Evolutionary conservation across 441 rosid genomes (phyloP).

Genomic region (Populus trichocarpa): DNA sequence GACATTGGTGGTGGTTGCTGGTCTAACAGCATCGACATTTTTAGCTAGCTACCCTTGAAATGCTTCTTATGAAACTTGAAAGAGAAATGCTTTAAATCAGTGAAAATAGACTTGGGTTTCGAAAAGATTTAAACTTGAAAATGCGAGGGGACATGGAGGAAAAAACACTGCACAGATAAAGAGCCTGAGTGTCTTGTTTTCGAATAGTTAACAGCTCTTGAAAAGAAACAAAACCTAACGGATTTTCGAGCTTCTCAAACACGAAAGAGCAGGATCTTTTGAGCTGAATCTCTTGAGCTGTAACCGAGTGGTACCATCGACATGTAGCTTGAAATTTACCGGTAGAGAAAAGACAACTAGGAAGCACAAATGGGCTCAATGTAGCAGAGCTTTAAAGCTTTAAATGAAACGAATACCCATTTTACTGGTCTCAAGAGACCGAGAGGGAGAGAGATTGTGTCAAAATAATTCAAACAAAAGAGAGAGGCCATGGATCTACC

Average conservation of each 20-base stretch:
- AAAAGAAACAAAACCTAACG: not conserved
- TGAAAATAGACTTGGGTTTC: not conserved
- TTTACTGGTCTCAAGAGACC: not conserved
- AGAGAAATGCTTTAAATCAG: not conserved
- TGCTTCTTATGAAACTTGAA: not conserved
- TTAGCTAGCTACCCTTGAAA: not conserved
- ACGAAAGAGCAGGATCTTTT: not conserved
- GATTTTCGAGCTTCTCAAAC: not conserved
- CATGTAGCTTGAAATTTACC: not conserved
- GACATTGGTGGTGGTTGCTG: conserved; percentile 47
- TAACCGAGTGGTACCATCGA: not conserved
- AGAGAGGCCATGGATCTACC: not conserved
- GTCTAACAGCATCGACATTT: conserved; percentile 44
- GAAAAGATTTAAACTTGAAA: not conserved
- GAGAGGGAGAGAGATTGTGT: not conserved
- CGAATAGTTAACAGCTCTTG: not conserved
- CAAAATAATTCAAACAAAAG: not conserved
- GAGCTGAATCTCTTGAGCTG: not conserved
- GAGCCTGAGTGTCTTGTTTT: not conserved
- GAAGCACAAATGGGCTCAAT: not conserved
- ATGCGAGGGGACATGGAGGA: not conserved
- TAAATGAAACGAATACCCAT: not conserved
- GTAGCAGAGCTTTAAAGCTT: not conserved
- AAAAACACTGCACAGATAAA: not conserved
- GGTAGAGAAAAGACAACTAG: not conserved